A percentile compares a stretch with the other conserved stretches of the same genome.
phyloP scores from a whole-genome alignment of 2,329 filamentous ascomycete species.

The Xylaria sp. region DNA sequence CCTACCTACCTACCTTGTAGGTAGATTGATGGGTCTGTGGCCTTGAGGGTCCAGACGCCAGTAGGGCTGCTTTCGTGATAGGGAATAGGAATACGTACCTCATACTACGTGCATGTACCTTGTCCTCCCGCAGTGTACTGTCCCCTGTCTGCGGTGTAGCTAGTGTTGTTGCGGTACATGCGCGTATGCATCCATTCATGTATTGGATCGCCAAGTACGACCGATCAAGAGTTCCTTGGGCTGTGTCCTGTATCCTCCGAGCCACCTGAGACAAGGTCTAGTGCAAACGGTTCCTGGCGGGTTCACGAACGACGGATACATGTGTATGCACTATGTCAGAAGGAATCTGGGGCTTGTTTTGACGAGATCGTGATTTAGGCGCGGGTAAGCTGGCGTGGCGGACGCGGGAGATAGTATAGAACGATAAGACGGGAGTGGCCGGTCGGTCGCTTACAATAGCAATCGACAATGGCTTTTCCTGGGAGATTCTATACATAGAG shows the following conservation, averaged over 20 bases:
- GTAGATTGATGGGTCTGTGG: slow-evolving; percentile 2
- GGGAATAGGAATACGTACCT: slow-evolving; percentile 1
- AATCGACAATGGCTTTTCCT: neutral
- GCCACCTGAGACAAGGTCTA: slow-evolving; percentile 26
- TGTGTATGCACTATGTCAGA: slow-evolving; percentile 10
- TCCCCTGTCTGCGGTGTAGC: slow-evolving; percentile 18
- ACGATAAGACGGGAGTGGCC: slow-evolving; percentile 25
- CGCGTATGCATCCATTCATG: slow-evolving; percentile 15
- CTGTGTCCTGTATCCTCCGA: slow-evolving; percentile 20
- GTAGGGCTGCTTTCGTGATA: slow-evolving; percentile 22
- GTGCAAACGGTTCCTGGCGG: slow-evolving; percentile 23
- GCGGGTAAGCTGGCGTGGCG: slow-evolving; percentile 8
- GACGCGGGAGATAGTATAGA: neutral
- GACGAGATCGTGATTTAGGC: slow-evolving; percentile 26
- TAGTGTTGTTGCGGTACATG: slow-evolving; percentile 20
- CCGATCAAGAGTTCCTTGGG: slow-evolving; percentile 8
- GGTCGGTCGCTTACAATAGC: slow-evolving; percentile 14
- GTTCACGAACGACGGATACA: slow-evolving; percentile 23
- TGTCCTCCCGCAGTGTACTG: neutral
- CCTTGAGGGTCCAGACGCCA: slow-evolving; percentile 18
- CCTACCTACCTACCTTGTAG: slow-evolving; percentile 2
- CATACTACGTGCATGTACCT: neutral
- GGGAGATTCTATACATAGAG: neutral
- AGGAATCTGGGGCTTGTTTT: slow-evolving; percentile 16
- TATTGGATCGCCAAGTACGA: slow-evolving; percentile 26